phyloP scores from a whole-genome alignment of 176 grass and related monocot genomes.

The Cymbopogon citratus region DNA sequence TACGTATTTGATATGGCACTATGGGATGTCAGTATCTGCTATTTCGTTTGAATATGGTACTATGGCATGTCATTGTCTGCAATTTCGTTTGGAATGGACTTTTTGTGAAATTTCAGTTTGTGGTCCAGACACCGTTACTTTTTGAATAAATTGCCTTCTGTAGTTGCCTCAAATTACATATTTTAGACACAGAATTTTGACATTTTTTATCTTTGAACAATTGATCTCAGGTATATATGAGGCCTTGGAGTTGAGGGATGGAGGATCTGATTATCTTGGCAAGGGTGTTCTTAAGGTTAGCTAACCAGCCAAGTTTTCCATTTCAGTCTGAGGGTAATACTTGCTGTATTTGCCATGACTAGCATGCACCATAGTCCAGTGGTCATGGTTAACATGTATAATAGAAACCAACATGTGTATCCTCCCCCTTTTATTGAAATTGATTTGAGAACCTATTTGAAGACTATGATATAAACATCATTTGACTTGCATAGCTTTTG shows the following conservation, averaged over 20 bases:
- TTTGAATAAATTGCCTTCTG: not conserved
- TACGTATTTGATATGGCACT: too few relatives aligned
- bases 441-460: not conserved
- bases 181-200: not conserved
- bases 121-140: not conserved
- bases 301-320: not conserved
- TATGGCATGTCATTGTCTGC: too few relatives aligned
- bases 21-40: too few relatives aligned
- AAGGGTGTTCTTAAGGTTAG: not conserved
- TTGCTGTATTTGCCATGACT: not conserved
- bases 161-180: not conserved
- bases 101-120: too few relatives aligned
- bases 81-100: too few relatives aligned
- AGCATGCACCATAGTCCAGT: not conserved
- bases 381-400: not conserved
- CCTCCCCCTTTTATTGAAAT: not conserved
- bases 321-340: not conserved
- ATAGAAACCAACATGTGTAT: not conserved
- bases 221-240: conserved; percentile 29
- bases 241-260: not conserved
- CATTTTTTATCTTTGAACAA: not conserved
- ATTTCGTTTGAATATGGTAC: too few relatives aligned
- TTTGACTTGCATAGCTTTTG: not conserved
- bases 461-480: not conserved
- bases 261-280: not conserved